Base-by-base conservation (phyloP, 1,139 yeast species). In the Blastobotrys raffinosifermentans region DNA sequence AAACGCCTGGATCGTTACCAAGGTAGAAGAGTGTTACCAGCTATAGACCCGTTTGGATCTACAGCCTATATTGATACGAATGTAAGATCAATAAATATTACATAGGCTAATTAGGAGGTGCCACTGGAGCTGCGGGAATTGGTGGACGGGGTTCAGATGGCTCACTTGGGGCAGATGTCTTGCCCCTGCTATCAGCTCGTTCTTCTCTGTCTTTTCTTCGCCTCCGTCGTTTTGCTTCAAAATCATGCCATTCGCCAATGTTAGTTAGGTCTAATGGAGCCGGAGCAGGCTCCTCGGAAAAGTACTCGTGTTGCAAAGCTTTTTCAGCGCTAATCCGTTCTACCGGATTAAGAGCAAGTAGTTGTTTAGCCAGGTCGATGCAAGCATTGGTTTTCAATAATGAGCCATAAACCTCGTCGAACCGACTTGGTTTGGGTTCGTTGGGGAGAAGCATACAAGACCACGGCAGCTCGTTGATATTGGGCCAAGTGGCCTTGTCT, bases 221-320 rank as follows among this genome's bases (percentile, higher is more conserved):
- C 53, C 93, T 69, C 52, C 85, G 75, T 62, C 79, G 80, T 60
- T 91, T 87, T 3, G 96, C 94, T 56, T 91, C 98, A 59, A 82
- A 89, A 56, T 91, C 98, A 57, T 91, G 98, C 94, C 97, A 89
- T 58, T 93, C 97, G 2, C 87, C 87, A 29, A 80, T 64, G 11
- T 71, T 74, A 34, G 70, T 66, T 41, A 79, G 70, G 10, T 64
- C 64, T 35, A 78, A 60, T 4, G 71, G 65, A 44, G 71, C 73
- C 1, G 83, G 79, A 30, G 44, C 46, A 0, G 96, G 96, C 2
- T 71, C 77, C 41, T 80, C 82, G 4, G 62, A 59, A 54, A 91
- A 91, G 61, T 84, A 91, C 1, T 66, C 66, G 58, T 86, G 86
- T 21, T 64, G 48, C 22, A 85, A 63, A 0, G 93, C 87, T 9